These are phyloP conservation scores for Gymnopus androsaceus DNA, from an alignment of 1,284 basidiomycete species.

Conservation along the genomic window DNA sequence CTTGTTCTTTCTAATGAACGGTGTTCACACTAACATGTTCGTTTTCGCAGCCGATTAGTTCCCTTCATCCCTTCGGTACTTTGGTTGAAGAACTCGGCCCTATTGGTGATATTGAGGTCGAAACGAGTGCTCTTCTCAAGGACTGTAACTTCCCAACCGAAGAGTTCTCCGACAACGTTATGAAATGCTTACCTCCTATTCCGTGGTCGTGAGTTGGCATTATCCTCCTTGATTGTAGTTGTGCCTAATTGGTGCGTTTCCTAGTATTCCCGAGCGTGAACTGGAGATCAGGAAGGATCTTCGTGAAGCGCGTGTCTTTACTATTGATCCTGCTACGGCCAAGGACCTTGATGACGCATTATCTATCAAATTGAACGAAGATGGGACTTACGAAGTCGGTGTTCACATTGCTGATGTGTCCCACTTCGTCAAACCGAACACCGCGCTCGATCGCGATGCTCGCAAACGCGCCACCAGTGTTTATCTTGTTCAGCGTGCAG, in stretches of 20 bases:
- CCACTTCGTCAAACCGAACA: constrained; percentile 95
- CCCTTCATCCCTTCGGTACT: constrained; percentile 98
- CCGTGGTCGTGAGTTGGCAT: constrained; percentile 91
- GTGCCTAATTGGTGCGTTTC: constrained; percentile 14
- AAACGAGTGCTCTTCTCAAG: constrained; percentile 95
- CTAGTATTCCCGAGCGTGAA: constrained; percentile 89
- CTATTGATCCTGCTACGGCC: constrained; percentile 88
- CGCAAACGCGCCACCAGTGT: constrained; percentile 96
- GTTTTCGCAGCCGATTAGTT: constrained; percentile 78
- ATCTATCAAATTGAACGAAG: constrained; percentile 85
- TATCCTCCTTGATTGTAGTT: constrained; percentile 2
- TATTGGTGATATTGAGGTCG: constrained; percentile 98
- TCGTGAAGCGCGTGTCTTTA: constrained; percentile 85
- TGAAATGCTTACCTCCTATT: constrained; percentile 92
- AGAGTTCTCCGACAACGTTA: constrained; percentile 90
- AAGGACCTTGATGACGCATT: constrained; percentile 96
- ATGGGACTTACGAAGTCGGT: constrained; percentile 89
- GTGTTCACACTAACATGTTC: constrained; percentile 17
- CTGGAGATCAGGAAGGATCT: constrained; percentile 86
- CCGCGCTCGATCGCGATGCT: constrained; percentile 95
- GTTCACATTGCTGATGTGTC: constrained; percentile 97
- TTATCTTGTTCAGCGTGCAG: constrained; percentile 92
- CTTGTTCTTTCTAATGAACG: constrained; percentile 1
- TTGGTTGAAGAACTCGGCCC: constrained; percentile 97
- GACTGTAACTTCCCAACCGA: constrained; percentile 98